Base-by-base conservation (phyloP, 2,329 filamentous ascomycete genomes). In the Colletotrichum navitas region DNA sequence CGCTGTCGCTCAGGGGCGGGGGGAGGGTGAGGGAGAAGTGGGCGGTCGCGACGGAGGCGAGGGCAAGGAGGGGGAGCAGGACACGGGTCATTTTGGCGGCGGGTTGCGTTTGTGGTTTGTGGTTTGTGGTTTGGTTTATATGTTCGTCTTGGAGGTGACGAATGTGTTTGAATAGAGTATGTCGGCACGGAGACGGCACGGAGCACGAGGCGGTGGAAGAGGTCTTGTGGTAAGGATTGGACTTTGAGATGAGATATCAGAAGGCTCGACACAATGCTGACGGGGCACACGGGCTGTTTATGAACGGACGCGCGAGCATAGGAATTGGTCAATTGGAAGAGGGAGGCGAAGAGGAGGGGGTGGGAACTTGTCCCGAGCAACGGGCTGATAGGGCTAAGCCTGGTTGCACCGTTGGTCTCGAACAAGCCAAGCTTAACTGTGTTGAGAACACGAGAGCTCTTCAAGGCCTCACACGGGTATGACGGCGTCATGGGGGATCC, bases 1-100 rank as follows among this genome's bases (percentile, higher is more conserved):
- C 79, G 72, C 85, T 83, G 75, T 81, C 79, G 52, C 86, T 87
- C 69, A 89, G 82, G 43, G 85, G 1, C 74, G 73, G 59, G 80
- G 89, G 81, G 78, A 83, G 78, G 71, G 82, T 78, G 76, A 91
- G 81, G 41, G 81, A 79, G 82, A 90, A 90, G 79, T 91, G 89
- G 62, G 87, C 86, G 59, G 80, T 79, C 72, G 82, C 80, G 60
- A n/a, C 34, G 54, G 83, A 56, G 71, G 82, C 78, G 71, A 81
- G 80, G 71, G 87, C 77, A 47, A 82, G 74, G 47, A 84, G 69
- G 39, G 81, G 78, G 29, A 80, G 71, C 63, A 86, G 66, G 39
- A 74, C 61, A 58, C 59, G 73, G 66, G 74, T 47, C 74, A 75
- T 76, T 47, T 45, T 69, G 43, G 51, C 43, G 49, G 43, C 43